These are phyloP conservation scores for Suhomyces sp. DNA, from an alignment of 805 yeast species.

Conservation along the genomic window DNA sequence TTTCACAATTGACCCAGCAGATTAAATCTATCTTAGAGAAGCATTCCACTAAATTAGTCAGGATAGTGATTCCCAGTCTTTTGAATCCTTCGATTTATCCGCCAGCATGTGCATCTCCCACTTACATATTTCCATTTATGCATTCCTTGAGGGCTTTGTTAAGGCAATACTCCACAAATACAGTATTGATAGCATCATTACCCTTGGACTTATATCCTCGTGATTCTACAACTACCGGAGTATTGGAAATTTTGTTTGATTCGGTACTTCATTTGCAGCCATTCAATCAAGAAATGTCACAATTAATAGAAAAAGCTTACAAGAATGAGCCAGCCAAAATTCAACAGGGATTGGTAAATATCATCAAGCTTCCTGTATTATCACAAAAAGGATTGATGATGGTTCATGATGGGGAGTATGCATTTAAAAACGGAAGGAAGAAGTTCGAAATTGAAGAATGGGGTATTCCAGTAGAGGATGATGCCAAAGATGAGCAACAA, in stretches of 20 bases:
- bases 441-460: slow-evolving; percentile 87
- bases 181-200: slow-evolving; percentile 55
- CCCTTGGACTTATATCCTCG: slow-evolving; percentile 69
- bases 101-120: slow-evolving; percentile 46
- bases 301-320: slow-evolving; percentile 65
- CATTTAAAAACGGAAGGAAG: slow-evolving; percentile 81
- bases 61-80: slow-evolving; percentile 74
- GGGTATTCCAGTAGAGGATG: slow-evolving; percentile 97
- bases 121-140: slow-evolving; percentile 57
- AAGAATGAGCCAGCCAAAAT: slow-evolving; percentile 70
- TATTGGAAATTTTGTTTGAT: slow-evolving; percentile 61
- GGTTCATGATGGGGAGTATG: slow-evolving; percentile 69
- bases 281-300: slow-evolving; percentile 70
- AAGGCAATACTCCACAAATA: slow-evolving; percentile 43
- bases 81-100: slow-evolving; percentile 75
- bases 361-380: slow-evolving; percentile 67
- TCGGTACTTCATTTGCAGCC: slow-evolving; percentile 76
- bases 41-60: slow-evolving; percentile 49
- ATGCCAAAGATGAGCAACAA: slow-evolving; percentile 38
- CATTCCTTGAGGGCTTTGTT: slow-evolving; percentile 57
- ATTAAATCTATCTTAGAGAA: slow-evolving; percentile 41
- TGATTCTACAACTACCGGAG: slow-evolving; percentile 42
- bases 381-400: slow-evolving; percentile 82
- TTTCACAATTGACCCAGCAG: slow-evolving; percentile 31
- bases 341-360: slow-evolving; percentile 83